Evolutionary conservation across 2,329 filamentous ascomycete genomes (phyloP), one percentile per base, ranked within the genome.

Genomic region (Paecilomyces niveus): DNA sequence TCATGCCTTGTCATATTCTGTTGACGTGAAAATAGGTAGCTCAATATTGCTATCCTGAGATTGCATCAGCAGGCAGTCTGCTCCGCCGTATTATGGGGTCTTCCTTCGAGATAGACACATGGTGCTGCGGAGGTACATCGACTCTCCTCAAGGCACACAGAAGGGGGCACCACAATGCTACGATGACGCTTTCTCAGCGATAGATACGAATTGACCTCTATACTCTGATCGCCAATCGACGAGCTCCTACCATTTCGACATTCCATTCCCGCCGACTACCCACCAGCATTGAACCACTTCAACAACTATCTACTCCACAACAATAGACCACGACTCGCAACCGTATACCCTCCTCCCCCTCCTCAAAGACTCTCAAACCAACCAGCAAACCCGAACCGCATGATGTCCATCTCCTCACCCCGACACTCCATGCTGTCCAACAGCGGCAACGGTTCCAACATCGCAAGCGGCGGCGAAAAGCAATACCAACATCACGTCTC

Each of bases 371-470:
- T 33, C 29, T 52, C 54, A 55, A 18, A 53, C 21, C 50, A 22
- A 53, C 13, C 45, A 24, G 13, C 15, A 29, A 45, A 62, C 10
- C 57, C 24, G 45, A 53, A 49, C 49, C 22, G 24, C 29, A 56
- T 54, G 56, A 73, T 73, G 71, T 61, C 71, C 52, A 67, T 66
- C 53, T 66, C 35, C n/a, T 45, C 67, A 58, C 58, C 67, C 52
- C 64, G 70, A 56, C 70, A 71, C 54, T 66, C 68, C 32, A 59
- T 70, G 2, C 69, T 73, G 66, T 63, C 72, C 18, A 63, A 68
- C 62, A 70, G 63, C 65, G 70, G 70, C 62, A 61, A 60, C 57
- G 59, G 58, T 33, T 51, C 67, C 60, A 66, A 63, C 59, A 59
- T 62, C 54, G 57, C 59, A 62, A 56, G 58, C 26, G 54, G 56